Base-by-base conservation (phyloP, 257 asterid genomes). In the Datura wrightii region DNA sequence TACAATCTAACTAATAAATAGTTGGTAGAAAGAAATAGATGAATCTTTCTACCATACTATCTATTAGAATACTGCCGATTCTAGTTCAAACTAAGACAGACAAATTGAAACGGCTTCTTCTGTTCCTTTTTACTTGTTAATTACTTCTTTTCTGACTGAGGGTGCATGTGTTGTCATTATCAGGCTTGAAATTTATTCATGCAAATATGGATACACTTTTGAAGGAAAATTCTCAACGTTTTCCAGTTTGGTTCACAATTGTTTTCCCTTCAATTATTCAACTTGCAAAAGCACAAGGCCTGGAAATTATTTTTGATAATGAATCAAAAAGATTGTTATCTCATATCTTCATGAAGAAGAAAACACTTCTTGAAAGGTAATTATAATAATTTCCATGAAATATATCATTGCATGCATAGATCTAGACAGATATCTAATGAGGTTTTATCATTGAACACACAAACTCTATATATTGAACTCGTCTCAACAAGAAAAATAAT, bases 171-270 rank as follows among this genome's bases (percentile, higher is more conserved):
- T 37, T 37, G 50, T 36, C 8, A 36, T 82, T 60, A 58, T 42
- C 56, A 90, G 94, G 94, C 2, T 44, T 90, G 88, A 81, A 44
- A 41, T 93, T 90, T 79, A 50, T 92, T 5, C 56, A 84, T 59
- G 67, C 86, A 4, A 88, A 87, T 71, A 69, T 86, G 71, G 89
- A 88, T 80, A 74, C 54, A 5, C 62, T 93, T 41, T 8, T 90
- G 53, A 81, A 85, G 18, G 55, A 18, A 16, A 85, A 87, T 84
- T 50, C 66, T 15, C 82, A 58, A 62, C 79, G 71, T 5, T 80
- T 90, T 79, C 93, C 95, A 5, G 92, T 85, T 41, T 87, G 92
- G 92, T 90, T 93, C 52, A 42, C 85, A 85, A 86, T 92, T 2
- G 84, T 85, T 79, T 90, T 93, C 55, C 93, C 95, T 2, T 91